phyloP scores from a whole-genome alignment of 1,139 yeast genomes.

The Pichia sp. region DNA sequence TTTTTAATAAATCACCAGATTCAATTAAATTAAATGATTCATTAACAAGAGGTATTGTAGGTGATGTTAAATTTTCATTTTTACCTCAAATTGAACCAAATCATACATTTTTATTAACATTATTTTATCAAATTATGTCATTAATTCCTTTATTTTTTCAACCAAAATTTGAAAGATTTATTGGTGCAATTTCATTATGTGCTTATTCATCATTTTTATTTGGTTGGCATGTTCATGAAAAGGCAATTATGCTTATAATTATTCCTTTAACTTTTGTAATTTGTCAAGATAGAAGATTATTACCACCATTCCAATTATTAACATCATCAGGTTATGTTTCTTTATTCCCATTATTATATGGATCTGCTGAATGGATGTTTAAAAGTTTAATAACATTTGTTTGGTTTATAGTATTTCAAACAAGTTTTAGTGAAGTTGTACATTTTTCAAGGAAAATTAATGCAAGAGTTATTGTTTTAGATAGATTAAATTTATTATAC shows the following conservation, averaged over 20 bases:
- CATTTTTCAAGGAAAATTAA: conserved; percentile 46
- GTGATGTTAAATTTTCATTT: conserved; percentile 76
- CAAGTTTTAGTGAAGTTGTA: conserved; percentile 63
- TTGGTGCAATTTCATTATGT: conserved; percentile 81
- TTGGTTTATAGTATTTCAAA: conserved; percentile 77
- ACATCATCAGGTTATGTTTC: conserved; percentile 82
- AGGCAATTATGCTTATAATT: conserved; percentile 84
- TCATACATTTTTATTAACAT: conserved; percentile 67
- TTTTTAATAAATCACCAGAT: conserved; percentile 6
- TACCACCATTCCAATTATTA: conserved; percentile 60
- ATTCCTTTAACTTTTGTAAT: conserved; percentile 82
- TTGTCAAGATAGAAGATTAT: conserved; percentile 60
- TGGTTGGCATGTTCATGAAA: conserved; percentile 99
- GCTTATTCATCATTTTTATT: conserved; percentile 87
- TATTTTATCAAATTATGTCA: conserved; percentile 75
- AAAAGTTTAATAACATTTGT: conserved; percentile 74
- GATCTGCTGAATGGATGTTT: conserved; percentile 71
- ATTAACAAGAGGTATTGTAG: conserved; percentile 79
- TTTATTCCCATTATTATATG: conserved; percentile 78
- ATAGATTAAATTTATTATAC: conserved; percentile 63
- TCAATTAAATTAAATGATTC: conserved; percentile 9
- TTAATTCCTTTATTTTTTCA: conserved; percentile 66
- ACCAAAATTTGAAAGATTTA: conserved; percentile 71
- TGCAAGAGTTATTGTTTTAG: conserved; percentile 48
- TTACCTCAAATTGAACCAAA: conserved; percentile 77